Evolutionary conservation across 164 flowering plant genomes (phyloP), one percentile per base, ranked within the genome.

Genomic region (Echeveria elegans): DNA sequence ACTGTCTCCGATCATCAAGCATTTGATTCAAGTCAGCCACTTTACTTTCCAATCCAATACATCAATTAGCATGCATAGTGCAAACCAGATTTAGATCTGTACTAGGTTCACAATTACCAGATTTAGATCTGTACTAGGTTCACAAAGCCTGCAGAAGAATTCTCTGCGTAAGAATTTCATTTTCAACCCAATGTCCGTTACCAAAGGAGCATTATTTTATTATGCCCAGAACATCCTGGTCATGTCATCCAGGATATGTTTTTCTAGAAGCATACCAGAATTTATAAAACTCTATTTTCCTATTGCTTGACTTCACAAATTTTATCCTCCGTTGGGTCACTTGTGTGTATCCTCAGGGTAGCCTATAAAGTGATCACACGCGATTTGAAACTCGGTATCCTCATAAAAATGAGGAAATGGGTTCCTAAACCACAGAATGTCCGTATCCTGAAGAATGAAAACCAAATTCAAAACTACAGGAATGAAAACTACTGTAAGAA

Each of bases 271-370:
- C 69, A 60, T 87, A 79, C 95, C 89, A 87, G 10, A 34, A 61
- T 10, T 80, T 74, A 36, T 80, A 82, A 19, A 88, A 45, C 1
- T 82, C 28, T 37, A 85, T 72, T 11, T 91, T 88, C 66, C 66
- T 77, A 76, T 81, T 82, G 82, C 81, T 86, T 2, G 95, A 86
- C 58, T 77, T 48, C 4, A 81, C 72, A 36, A 61, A 79, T 75
- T 88, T 85, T 83, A 88, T 7, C 95, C 95, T 0, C 87, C 81
- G 79, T 88, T 86, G 66, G 84, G 77, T 0, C 37, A 63, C 40
- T 83, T 77, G 1, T 21, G 1, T 11, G 65, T 34, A 3, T 82
- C 68, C 48, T 68, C 30, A 31, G 77, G 76, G 40, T 78, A 30
- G 32, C 86, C 85, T 53, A 74, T 72, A 78, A 75, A 83, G 3